These are phyloP conservation scores for Penicillium sp. DNA, from an alignment of 2,329 filamentous ascomycete species.

Conservation along the genomic window DNA sequence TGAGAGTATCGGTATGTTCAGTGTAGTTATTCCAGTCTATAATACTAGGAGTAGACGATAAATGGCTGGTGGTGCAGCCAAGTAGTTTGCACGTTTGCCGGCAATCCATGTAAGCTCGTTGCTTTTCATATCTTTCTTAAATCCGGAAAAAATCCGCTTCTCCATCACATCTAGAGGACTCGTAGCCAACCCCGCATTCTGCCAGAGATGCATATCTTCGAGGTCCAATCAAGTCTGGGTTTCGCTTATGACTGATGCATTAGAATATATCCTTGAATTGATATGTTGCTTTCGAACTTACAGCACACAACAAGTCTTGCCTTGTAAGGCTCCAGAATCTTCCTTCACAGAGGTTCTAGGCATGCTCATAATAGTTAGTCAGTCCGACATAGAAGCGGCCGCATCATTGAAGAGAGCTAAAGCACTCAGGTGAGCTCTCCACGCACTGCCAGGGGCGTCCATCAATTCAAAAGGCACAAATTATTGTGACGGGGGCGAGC, in stretches of 20 bases:
- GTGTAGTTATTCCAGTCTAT: no score
- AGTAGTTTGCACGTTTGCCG: not conserved
- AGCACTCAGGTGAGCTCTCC: not conserved
- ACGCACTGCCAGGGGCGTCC: not conserved
- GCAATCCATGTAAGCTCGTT: no score
- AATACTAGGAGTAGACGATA: no score
- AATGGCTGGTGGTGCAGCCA: no score
- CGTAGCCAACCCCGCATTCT: constrained; percentile 11
- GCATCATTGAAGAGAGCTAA: not conserved
- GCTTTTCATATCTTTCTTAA: not conserved
- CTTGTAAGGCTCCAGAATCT: constrained; percentile 20
- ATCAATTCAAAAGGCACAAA: not conserved
- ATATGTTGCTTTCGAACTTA: constrained; percentile 1
- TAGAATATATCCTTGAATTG: not conserved
- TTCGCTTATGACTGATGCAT: constrained; percentile 14
- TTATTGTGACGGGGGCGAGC: not conserved
- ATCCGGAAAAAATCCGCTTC: not conserved
- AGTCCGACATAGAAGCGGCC: not conserved
- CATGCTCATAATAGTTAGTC: not conserved
- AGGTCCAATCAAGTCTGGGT: constrained; percentile 14
- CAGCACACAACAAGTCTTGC: constrained; percentile 20
- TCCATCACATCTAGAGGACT: not conserved
- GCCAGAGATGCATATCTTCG: constrained; percentile 16
- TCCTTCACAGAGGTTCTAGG: constrained; percentile 7
- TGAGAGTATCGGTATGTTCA: no score